phyloP scores from a whole-genome alignment of 176 grass and related monocot species.

The Canna indica region DNA sequence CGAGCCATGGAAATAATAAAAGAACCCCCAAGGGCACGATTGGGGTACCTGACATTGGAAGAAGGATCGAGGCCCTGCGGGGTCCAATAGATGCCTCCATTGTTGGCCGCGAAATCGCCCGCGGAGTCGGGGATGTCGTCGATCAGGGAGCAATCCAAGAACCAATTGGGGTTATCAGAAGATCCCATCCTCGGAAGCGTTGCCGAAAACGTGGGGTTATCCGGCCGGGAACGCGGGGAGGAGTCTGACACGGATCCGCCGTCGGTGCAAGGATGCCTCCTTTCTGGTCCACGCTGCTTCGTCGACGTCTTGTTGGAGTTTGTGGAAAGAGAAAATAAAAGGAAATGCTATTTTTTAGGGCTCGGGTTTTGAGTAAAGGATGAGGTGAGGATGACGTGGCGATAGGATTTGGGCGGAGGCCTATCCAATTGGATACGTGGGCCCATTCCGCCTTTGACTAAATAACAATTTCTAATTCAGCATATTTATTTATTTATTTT shows the following conservation, averaged over 20 bases:
- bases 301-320: too few relatives aligned
- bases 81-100: background rate
- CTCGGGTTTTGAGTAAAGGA: background rate
- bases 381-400: slow-evolving; percentile 4
- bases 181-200: slow-evolving; percentile 9
- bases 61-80: background rate
- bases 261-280: background rate
- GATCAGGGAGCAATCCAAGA: slow-evolving; percentile 19
- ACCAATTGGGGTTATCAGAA: slow-evolving; percentile 14
- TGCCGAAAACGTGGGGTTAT: slow-evolving; percentile 1
- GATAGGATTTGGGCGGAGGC: background rate
- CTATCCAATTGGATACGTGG: background rate
- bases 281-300: background rate
- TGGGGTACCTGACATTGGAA: background rate
- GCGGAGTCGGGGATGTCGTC: slow-evolving; percentile 7
- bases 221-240: background rate
- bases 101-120: background rate
- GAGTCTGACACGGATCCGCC: background rate
- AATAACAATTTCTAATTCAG: too few relatives aligned
- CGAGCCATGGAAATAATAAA: background rate
- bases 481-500: too few relatives aligned
- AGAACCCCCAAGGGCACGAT: background rate
- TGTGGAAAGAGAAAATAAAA: too few relatives aligned
- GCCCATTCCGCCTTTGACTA: background rate
- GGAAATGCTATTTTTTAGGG: background rate